phyloP scores from a whole-genome alignment of 768 basidiomycete species.

The Tubosaeta sp. region DNA sequence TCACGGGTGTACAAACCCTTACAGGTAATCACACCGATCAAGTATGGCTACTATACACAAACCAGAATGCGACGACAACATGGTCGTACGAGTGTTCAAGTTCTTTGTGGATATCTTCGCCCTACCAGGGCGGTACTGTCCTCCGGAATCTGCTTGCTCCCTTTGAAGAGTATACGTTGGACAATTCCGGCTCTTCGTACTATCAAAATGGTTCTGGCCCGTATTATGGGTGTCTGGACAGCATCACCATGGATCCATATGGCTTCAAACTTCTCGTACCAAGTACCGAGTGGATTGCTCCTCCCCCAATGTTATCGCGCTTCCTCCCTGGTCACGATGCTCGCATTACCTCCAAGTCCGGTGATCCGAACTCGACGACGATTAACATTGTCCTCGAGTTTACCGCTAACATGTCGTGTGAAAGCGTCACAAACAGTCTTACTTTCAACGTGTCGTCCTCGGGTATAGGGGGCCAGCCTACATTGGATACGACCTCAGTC shows the following conservation, averaged over 20 bases:
- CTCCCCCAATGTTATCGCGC: conserved; percentile 69
- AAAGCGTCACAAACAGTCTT: conserved; percentile 58
- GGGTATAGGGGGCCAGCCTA: conserved; percentile 53
- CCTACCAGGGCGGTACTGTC: conserved; percentile 54
- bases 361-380: conserved; percentile 47
- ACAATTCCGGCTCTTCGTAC: conserved; percentile 62
- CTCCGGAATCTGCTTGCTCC: conserved; percentile 80
- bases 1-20: conserved; percentile 57
- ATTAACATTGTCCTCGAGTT: conserved; percentile 76
- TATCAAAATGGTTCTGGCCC: conserved; percentile 55
- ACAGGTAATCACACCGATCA: conserved; percentile 57
- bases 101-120: conserved; percentile 72
- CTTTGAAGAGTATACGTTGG: conserved; percentile 72
- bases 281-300: conserved; percentile 56
- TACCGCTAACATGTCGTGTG: conserved; percentile 71
- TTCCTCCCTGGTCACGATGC: conserved; percentile 87
- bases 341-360: conserved; percentile 45
- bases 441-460: conserved; percentile 68
- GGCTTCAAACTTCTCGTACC: conserved; percentile 85
- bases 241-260: conserved; percentile 64
- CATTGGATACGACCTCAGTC: conserved; percentile 40
- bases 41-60: conserved; percentile 83
- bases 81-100: conserved; percentile 60
- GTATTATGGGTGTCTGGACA: conserved; percentile 69
- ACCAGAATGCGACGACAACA: conserved; percentile 71